These are phyloP conservation scores for Irpex rosettiformis DNA, from an alignment of 1,284 basidiomycete species.

Conservation along the genomic window DNA sequence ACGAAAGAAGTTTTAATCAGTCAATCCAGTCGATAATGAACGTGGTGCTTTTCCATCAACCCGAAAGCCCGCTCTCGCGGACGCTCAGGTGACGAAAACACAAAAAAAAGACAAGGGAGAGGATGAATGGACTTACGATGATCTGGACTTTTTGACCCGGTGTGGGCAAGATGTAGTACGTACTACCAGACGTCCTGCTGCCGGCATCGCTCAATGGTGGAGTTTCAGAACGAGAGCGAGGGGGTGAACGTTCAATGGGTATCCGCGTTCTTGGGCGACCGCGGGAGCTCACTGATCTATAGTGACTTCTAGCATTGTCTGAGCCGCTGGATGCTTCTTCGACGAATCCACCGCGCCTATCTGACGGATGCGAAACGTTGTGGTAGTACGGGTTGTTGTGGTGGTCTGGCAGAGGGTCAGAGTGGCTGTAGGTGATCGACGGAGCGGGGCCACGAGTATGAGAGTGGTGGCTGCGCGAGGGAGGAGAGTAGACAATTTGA, in stretches of 20 bases:
- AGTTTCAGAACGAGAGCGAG: constrained; percentile 19
- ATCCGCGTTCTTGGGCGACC: constrained; percentile 13
- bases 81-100: neutral
- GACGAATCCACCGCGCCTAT: constrained; percentile 13
- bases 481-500: constrained; percentile 29
- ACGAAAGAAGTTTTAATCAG: constrained; percentile 7
- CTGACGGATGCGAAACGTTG: constrained; percentile 15
- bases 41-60: neutral
- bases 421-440: constrained; percentile 30
- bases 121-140: constrained; percentile 66
- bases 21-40: constrained; percentile 2
- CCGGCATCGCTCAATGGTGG: constrained; percentile 33
- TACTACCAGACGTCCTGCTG: constrained; percentile 57
- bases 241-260: constrained; percentile 12
- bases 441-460: constrained; percentile 17
- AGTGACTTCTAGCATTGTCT: constrained; percentile 3
- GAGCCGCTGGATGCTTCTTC: constrained; percentile 8
- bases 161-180: constrained; percentile 67
- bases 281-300: constrained; percentile 13
- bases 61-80: neutral
- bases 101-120: too few species aligned
- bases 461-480: constrained; percentile 18
- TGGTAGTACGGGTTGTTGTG: constrained; percentile 17
- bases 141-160: constrained; percentile 68
- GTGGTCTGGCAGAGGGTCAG: constrained; percentile 24